Evolutionary conservation across 2,329 filamentous ascomycete species (phyloP).

Genomic region (Xylariales sp.): DNA sequence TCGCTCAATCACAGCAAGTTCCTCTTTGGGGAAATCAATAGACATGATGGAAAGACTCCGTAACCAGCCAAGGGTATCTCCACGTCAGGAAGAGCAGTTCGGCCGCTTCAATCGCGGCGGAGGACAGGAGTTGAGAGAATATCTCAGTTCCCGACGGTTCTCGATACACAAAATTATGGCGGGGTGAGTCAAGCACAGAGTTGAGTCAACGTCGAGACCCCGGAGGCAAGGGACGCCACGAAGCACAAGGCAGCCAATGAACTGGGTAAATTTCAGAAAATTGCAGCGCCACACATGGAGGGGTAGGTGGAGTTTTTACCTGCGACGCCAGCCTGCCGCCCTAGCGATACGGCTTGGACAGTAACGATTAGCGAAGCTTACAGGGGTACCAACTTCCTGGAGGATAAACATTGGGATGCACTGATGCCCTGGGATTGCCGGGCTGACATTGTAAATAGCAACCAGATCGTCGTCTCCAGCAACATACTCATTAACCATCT

Average conservation of each 20-base stretch:
- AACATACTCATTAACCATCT: not conserved
- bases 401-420: slow-evolving; percentile 9
- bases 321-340: not conserved
- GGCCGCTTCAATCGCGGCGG: no score
- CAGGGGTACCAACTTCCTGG: slow-evolving; percentile 2
- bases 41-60: slow-evolving; percentile 55
- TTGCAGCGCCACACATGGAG: slow-evolving; percentile 7
- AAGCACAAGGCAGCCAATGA: slow-evolving; percentile 9
- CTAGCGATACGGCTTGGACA: no score
- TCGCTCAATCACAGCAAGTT: slow-evolving; percentile 75
- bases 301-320: slow-evolving; percentile 4
- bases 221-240: no score
- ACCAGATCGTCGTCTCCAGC: slow-evolving; percentile 6
- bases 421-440: slow-evolving; percentile 1
- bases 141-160: not conserved
- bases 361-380: not conserved
- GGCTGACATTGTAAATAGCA: slow-evolving; percentile 8
- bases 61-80: no score
- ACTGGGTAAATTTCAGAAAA: not conserved
- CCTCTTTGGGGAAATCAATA: slow-evolving; percentile 89
- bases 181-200: slow-evolving; percentile 15
- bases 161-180: slow-evolving; percentile 12
- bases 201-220: slow-evolving; percentile 8
- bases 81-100: no score
- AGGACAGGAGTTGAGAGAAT: slow-evolving; percentile 2